Evolutionary conservation across 2,329 filamentous ascomycete genomes (phyloP).

Genomic region (Fusarium setosum): DNA sequence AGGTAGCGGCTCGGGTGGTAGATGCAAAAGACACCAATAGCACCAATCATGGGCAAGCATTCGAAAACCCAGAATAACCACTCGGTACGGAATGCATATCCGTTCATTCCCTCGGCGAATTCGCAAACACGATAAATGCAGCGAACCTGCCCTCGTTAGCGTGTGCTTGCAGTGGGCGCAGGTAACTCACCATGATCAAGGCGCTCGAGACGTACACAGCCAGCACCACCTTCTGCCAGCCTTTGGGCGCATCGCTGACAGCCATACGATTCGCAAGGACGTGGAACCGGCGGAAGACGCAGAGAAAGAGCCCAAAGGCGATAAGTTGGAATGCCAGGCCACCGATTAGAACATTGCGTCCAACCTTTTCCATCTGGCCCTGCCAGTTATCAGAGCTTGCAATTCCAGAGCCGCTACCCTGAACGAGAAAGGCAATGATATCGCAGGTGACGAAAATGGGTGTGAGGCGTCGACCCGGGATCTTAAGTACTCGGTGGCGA

Average conservation of each 20-base stretch:
- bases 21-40: conserved; percentile 60
- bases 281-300: conserved; percentile 54
- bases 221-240: conserved; percentile 52
- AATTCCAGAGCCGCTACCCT: conserved; percentile 57
- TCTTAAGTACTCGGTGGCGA: conserved; percentile 49
- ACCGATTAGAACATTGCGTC: conserved; percentile 54
- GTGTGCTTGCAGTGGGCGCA: neutral
- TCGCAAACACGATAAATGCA: conserved; percentile 66
- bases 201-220: conserved; percentile 57
- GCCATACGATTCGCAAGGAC: conserved; percentile 38
- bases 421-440: conserved; percentile 57
- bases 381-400: conserved; percentile 56
- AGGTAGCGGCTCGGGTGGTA: conserved; percentile 60
- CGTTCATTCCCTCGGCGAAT: conserved; percentile 62
- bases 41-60: conserved; percentile 58
- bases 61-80: conserved; percentile 66
- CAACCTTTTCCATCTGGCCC: conserved; percentile 51
- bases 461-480: conserved; percentile 54
- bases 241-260: conserved; percentile 43
- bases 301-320: conserved; percentile 54
- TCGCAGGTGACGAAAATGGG: conserved; percentile 59
- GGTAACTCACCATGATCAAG: conserved; percentile 56
- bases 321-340: conserved; percentile 55
- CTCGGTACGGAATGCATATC: conserved; percentile 62
- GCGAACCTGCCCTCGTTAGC: conserved; percentile 50